Conservation (phyloP, 176 grass and related monocot species). For the Rhynchospora pubera region DNA sequence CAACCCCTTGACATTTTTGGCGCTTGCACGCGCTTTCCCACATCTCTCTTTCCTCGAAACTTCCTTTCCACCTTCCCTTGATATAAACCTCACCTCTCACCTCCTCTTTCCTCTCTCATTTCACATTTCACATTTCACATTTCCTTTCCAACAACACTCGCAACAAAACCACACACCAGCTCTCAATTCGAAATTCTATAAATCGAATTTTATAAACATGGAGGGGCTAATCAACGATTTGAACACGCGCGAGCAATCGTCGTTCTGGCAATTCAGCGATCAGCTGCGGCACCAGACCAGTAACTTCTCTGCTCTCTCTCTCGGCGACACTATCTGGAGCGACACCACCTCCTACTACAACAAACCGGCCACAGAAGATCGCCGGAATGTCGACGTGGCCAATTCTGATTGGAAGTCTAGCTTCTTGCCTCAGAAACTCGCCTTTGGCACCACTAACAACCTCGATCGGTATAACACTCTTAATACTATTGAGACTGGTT, state of each 20-base stretch:
- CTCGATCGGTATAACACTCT: conserved; percentile 48
- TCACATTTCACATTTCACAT: neutral
- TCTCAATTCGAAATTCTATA: neutral
- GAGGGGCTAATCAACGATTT: conserved; percentile 13
- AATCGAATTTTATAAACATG: conserved; percentile 12
- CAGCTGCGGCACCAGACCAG: conserved; percentile 75
- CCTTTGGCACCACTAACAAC: conserved; percentile 56
- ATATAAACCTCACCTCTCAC: neutral
- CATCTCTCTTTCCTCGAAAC: conserved; percentile 13
- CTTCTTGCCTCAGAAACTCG: conserved; percentile 64
- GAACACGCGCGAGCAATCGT: conserved; percentile 11
- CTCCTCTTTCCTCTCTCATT: neutral
- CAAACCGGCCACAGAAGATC: neutral
- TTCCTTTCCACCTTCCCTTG: neutral
- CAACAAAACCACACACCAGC: neutral
- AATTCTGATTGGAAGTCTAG: conserved; percentile 14
- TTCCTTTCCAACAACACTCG: neutral
- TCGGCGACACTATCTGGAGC: conserved; percentile 87
- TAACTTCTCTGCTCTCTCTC: conserved; percentile 60
- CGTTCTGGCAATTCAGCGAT: conserved; percentile 97
- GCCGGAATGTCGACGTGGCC: conserved; percentile 18
- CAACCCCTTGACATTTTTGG: neutral
- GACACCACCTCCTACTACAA: conserved; percentile 16
- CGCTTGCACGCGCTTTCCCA: conserved; percentile 14
- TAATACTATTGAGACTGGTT: conserved; percentile 19